Evolutionary conservation across 129 eudicot genomes (phyloP).

Genomic region (Scalesia atractyloides): DNA sequence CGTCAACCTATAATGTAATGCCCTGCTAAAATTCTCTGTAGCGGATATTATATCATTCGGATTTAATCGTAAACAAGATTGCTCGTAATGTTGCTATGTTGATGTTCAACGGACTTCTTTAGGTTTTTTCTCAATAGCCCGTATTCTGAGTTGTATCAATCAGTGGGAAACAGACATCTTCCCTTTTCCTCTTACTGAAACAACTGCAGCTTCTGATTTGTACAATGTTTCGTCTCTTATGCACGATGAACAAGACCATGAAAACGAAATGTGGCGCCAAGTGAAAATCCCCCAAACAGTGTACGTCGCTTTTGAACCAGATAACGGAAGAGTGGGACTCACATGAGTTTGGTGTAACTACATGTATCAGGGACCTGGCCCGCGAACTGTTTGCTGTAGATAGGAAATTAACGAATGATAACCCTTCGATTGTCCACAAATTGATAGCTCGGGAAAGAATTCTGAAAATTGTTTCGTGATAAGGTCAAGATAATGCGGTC

Average conservation of each 20-base stretch:
- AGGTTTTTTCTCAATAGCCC: constrained; percentile 55
- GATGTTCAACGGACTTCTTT: constrained; percentile 88
- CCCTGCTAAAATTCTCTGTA: constrained; percentile 90
- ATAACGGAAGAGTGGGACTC: constrained; percentile 25
- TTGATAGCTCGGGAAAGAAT: constrained; percentile 57
- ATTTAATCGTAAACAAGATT: constrained; percentile 58
- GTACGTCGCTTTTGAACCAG: constrained; percentile 35
- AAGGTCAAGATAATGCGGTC: constrained; percentile 84
- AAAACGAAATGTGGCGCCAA: constrained; percentile 43
- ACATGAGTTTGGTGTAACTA: constrained; percentile 43
- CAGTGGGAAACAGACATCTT: constrained; percentile 31
- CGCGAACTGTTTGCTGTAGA: constrained; percentile 57
- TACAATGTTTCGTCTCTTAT: constrained; percentile 43
- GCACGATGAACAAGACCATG: constrained; percentile 43
- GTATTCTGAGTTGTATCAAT: constrained; percentile 44
- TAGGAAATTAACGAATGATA: constrained; percentile 54
- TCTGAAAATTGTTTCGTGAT: constrained; percentile 61
- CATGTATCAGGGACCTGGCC: constrained; percentile 67
- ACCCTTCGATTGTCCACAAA: constrained; percentile 72
- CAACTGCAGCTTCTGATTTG: constrained; percentile 36
- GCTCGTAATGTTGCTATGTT: constrained; percentile 91
- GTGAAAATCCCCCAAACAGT: constrained; percentile 45
- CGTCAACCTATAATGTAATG: constrained; percentile 88
- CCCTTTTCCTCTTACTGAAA: constrained; percentile 41
- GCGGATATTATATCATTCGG: constrained; percentile 75